Evolutionary conservation across 352 stramenopile genomes (phyloP).

Genomic region (Aphanomyces euteiches): DNA sequence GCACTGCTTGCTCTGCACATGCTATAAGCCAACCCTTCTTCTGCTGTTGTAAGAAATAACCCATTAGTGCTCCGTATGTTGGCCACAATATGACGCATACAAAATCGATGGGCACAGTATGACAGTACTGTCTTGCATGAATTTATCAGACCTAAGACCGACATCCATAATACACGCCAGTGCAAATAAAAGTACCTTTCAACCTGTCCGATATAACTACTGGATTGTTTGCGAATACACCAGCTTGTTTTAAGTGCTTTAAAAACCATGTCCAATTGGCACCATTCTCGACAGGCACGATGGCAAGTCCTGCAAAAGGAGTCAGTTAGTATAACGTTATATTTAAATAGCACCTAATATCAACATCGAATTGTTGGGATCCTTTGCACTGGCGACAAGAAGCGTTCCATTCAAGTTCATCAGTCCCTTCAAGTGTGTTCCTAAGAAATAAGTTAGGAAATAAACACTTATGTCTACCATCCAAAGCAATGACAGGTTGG

Average conservation of each 20-base stretch:
- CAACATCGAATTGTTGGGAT: neutral
- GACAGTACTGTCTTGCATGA: neutral
- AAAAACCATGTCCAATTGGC: neutral
- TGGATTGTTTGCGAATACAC: neutral
- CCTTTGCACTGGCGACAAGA: neutral
- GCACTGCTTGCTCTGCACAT: neutral
- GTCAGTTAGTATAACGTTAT: neutral
- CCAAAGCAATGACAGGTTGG: neutral
- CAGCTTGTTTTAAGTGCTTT: neutral
- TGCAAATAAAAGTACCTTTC: constrained; percentile 1
- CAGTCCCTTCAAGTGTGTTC: neutral
- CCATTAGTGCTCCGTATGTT: neutral
- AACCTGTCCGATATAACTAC: neutral
- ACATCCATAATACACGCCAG: neutral
- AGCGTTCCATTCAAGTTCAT: constrained; percentile 1
- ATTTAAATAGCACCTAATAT: constrained; percentile 1
- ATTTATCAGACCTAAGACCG: neutral
- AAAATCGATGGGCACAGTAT: constrained; percentile 1
- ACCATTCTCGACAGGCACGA: neutral
- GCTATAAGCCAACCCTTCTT: neutral
- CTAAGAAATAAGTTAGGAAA: neutral
- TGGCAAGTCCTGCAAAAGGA: neutral
- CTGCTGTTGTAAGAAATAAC: neutral
- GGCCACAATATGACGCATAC: neutral
- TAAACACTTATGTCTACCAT: neutral